A percentile compares a stretch with the other conserved stretches of the same genome.
Evolutionary conservation across 2,329 filamentous ascomycete species (phyloP).

Genomic region (Fusarium oxysporum): DNA sequence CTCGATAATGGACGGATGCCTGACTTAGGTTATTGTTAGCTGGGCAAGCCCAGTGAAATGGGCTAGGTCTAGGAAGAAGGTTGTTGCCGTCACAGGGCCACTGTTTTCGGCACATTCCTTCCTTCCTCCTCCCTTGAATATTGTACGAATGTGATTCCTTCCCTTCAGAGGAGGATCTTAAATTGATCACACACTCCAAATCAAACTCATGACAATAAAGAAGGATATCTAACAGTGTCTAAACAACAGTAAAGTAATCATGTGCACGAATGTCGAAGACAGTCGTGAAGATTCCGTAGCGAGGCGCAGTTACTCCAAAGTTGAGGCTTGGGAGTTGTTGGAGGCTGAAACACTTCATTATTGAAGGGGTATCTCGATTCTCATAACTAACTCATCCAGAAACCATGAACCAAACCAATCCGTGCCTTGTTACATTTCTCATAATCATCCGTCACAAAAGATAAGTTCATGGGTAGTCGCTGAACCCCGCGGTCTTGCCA

Average conservation of each 20-base stretch:
- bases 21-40: conserved; percentile 14
- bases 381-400: neutral
- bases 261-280: neutral
- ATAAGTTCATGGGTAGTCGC: conserved; percentile 54
- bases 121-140: conserved; percentile 7
- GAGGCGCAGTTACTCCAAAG: neutral
- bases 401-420: neutral
- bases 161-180: neutral
- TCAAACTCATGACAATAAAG: neutral
- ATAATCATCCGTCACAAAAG: neutral
- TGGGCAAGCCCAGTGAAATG: conserved; percentile 4
- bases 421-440: neutral
- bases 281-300: neutral
- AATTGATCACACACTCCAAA: neutral
- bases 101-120: conserved; percentile 30
- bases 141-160: neutral
- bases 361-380: conserved; percentile 6
- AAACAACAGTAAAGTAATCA: neutral
- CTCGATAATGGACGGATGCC: conserved; percentile 16
- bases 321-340: neutral
- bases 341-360: neutral
- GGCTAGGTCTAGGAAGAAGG: conserved; percentile 9
- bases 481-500: conserved; percentile 60
- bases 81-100: conserved; percentile 18
- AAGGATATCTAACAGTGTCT: neutral